Conservation (phyloP, 2,329 filamentous ascomycete species). For the Alternaria atra region DNA sequence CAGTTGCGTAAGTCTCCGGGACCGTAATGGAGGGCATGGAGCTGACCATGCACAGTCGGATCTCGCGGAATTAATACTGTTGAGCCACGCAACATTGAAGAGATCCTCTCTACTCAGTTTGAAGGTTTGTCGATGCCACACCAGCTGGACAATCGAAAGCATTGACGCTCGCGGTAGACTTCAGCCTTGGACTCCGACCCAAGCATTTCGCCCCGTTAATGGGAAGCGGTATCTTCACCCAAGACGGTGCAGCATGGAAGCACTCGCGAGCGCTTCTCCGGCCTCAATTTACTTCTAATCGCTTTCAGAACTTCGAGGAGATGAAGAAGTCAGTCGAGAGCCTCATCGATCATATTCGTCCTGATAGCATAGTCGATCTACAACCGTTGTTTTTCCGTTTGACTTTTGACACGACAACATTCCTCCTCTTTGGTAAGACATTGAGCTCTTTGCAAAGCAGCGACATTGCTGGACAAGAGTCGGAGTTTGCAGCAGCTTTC, state of each 20-base stretch:
- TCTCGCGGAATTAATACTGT: constrained; percentile 18
- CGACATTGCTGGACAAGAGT: constrained; percentile 20
- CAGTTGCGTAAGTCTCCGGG: constrained; percentile 1
- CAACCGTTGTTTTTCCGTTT: constrained; percentile 52
- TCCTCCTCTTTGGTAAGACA: constrained; percentile 49
- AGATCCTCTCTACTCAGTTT: constrained; percentile 24
- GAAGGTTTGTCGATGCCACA: constrained; percentile 5
- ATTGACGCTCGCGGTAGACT: constrained; percentile 8
- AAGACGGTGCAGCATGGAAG: constrained; percentile 36
- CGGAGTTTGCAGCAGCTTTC: constrained; percentile 31
- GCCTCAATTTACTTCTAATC: constrained; percentile 45
- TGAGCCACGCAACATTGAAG: constrained; percentile 28
- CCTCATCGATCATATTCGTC: constrained; percentile 15
- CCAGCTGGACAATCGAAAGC: neutral
- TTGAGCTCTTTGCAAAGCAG: constrained; percentile 31
- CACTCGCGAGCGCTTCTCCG: constrained; percentile 45
- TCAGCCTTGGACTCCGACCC: constrained; percentile 13
- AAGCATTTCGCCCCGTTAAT: constrained; percentile 19
- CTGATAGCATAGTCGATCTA: constrained; percentile 42
- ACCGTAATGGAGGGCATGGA: neutral
- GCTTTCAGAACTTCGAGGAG: constrained; percentile 42
- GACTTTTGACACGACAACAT: constrained; percentile 49
- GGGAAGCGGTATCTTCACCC: constrained; percentile 28
- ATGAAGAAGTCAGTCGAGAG: constrained; percentile 37
- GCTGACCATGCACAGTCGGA: constrained; percentile 10